These are phyloP conservation scores for Chlorella sp. DNA, from an alignment of 139 green algal genomes.

Conservation along the genomic window DNA sequence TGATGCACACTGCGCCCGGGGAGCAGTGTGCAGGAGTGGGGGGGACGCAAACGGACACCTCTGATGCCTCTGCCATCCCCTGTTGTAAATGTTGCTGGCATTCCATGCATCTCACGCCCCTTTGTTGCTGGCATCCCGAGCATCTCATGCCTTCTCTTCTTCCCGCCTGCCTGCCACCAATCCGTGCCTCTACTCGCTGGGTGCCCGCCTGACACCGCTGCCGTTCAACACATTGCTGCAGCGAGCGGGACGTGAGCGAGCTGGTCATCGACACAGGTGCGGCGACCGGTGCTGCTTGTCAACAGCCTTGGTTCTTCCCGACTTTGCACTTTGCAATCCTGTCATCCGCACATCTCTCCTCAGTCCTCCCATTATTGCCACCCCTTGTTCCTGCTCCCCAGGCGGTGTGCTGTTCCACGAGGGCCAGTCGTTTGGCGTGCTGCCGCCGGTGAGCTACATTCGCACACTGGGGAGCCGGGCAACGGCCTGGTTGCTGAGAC, in stretches of 20 bases:
- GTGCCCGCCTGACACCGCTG: not conserved
- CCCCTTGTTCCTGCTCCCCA: not conserved
- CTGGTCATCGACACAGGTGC: not conserved
- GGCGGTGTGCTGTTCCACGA: conserved; percentile 1
- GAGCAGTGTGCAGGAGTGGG: not conserved
- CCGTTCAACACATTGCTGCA: not conserved
- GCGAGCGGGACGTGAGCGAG: not conserved
- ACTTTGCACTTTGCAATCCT: no score
- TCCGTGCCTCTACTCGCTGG: not conserved
- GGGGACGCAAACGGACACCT: not conserved
- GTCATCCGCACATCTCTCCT: not conserved
- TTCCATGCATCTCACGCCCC: not conserved
- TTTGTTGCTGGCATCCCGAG: not conserved
- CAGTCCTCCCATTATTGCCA: not conserved
- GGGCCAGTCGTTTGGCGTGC: not conserved
- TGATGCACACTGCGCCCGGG: no score
- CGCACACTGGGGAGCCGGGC: not conserved
- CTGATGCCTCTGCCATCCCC: no score
- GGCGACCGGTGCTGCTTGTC: not conserved
- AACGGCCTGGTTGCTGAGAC: not conserved
- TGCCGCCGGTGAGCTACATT: not conserved
- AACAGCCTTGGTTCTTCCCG: not conserved
- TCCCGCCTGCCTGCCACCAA: not conserved
- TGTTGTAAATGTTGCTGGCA: not conserved
- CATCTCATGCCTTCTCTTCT: not conserved